Base-by-base conservation (phyloP, 345 rosid genomes). In the Eucalyptus tenuipes region DNA sequence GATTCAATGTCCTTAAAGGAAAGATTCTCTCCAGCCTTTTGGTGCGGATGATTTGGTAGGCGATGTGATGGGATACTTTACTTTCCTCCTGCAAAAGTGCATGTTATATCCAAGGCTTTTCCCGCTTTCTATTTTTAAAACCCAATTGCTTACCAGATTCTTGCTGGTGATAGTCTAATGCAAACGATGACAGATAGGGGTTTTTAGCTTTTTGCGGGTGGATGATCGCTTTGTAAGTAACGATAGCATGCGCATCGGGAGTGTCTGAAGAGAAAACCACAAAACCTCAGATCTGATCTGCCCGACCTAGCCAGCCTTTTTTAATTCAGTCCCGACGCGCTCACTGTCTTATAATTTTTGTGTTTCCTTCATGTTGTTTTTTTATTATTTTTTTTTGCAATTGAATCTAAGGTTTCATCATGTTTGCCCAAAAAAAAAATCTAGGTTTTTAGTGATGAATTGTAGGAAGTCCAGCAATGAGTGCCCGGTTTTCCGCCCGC, bases 311-410 rank as follows among this genome's bases (percentile, higher is more conserved):
- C 82, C 82, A 37, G 25, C 47, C 33, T 27, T 37, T 37, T 37
- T 37, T 37, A 2, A 71, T 71, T 20, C 25, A 37, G 45, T 27
- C 27, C 45, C 45, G 45, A 75, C 47, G 12, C 82, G 61, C 61
- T 55, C 29, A 37, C 5, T 40, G 82, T 37, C 82, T 75, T 75
- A 4, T 37, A 75, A 18, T 18, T 5, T 37, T 2, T 20, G 47
- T 40, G 57, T 17, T 75, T 40, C 29, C 84, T 40, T 5, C 47
- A 7, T 64, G 20, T 6, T 9, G 18, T 17, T 31, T 17, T 37
- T 20, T 8, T 0, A 3, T 9, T 37, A 18, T 18, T 1, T 68
- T 31, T 33, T 31, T 3, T n/a, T 4, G 1, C 33, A 33, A 5
- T 40, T 40, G 14, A 75, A 37, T 75, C 27, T 37, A 37, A 18